These are phyloP conservation scores for Phoma sp. DNA, from an alignment of 2,329 filamentous ascomycete species.

Conservation along the genomic window DNA sequence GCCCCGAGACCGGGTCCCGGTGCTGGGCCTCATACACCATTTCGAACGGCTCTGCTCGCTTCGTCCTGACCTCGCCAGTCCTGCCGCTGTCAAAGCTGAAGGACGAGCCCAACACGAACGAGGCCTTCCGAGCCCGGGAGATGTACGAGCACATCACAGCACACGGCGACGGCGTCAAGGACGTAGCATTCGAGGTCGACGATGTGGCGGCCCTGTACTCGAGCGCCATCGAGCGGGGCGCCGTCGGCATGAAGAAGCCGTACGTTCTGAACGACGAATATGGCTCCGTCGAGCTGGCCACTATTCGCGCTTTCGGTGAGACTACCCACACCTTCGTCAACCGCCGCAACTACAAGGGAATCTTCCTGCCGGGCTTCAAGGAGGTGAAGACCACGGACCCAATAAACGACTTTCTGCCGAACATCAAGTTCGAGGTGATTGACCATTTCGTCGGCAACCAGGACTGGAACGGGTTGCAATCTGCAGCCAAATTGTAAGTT, in stretches of 20 bases:
- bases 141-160: slow-evolving; percentile 84
- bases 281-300: slow-evolving; percentile 74
- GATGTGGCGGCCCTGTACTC: slow-evolving; percentile 80
- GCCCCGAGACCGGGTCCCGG: slow-evolving; percentile 85
- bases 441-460: slow-evolving; percentile 99
- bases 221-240: slow-evolving; percentile 71
- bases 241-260: slow-evolving; percentile 68
- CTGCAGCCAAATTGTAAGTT: slow-evolving; percentile 65
- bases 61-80: slow-evolving; percentile 83
- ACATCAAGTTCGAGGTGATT: slow-evolving; percentile 73
- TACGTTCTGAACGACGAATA: slow-evolving; percentile 60
- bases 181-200: slow-evolving; percentile 94
- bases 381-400: slow-evolving; percentile 55
- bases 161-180: slow-evolving; percentile 96
- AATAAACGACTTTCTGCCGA: slow-evolving; percentile 60
- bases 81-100: slow-evolving; percentile 42
- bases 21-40: slow-evolving; percentile 84
- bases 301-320: slow-evolving; percentile 91
- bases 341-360: slow-evolving; percentile 70
- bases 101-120: slow-evolving; percentile 55
- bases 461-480: slow-evolving; percentile 87
- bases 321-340: slow-evolving; percentile 92
- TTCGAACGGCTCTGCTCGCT: slow-evolving; percentile 75
- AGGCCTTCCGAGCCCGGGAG: slow-evolving; percentile 70
- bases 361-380: slow-evolving; percentile 83